A percentile compares a stretch with the other conserved stretches of the same genome.
phyloP scores from a whole-genome alignment of 2,329 filamentous ascomycete genomes.

The Calycina marina region DNA sequence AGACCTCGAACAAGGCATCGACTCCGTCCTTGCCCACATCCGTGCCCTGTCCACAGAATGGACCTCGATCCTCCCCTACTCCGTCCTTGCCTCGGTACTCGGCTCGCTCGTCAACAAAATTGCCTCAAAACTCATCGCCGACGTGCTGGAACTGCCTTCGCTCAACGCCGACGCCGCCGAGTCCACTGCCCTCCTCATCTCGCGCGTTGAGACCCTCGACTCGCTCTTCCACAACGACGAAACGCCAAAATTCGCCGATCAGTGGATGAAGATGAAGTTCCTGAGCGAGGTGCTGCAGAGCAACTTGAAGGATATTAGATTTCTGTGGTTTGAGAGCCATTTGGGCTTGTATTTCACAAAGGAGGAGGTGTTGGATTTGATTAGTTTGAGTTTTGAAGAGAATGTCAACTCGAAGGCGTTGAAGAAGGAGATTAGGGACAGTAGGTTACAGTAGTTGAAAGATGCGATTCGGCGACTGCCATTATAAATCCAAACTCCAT shows the following conservation, averaged over 20 bases:
- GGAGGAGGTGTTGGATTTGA: conserved; percentile 46
- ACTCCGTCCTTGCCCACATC: conserved; percentile 37
- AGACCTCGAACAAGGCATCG: conserved; percentile 36
- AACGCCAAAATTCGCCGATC: conserved; percentile 44
- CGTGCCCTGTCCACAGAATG: conserved; percentile 39
- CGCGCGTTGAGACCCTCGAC: conserved; percentile 41
- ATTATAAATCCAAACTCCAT: too few relatives aligned
- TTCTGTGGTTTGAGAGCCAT: conserved; percentile 51
- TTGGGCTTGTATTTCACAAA: conserved; percentile 47
- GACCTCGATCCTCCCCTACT: conserved; percentile 42
- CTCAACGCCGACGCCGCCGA: conserved; percentile 52
- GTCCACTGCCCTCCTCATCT: conserved; percentile 42
- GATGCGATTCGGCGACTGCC: too few relatives aligned
- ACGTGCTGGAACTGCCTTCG: conserved; percentile 45
- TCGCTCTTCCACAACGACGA: conserved; percentile 42
- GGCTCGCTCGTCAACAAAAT: conserved; percentile 44
- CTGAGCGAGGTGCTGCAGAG: conserved; percentile 51
- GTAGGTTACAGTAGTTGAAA: too few relatives aligned
- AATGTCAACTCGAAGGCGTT: conserved; percentile 41
- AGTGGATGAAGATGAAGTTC: conserved; percentile 50
- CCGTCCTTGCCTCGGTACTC: conserved; percentile 47
- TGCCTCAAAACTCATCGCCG: conserved; percentile 43
- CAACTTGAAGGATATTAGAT: conserved; percentile 48
- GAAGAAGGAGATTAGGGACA: conserved; percentile 40
- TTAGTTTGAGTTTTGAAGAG: conserved; percentile 49